A percentile compares a stretch with the other conserved stretches of the same genome.
Evolutionary conservation across 2,329 filamentous ascomycete genomes (phyloP).

Genomic region (Pezizomycotina sp.): DNA sequence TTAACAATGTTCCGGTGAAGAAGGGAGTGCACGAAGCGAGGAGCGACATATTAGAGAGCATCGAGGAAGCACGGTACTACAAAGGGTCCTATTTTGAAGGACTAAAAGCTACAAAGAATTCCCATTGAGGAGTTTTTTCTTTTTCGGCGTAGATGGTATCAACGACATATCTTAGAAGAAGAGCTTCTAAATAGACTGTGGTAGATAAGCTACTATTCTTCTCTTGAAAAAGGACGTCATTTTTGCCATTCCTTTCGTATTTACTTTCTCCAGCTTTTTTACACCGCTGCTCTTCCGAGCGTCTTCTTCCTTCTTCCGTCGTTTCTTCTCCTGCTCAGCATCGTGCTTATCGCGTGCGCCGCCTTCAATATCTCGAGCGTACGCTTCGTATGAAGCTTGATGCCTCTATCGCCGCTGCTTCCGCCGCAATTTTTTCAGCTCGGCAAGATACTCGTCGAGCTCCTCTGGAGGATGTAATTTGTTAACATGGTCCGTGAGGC

Average conservation of each 20-base stretch:
- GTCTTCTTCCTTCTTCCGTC: constrained; percentile 76
- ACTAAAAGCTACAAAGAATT: no score
- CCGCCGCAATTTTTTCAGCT: constrained; percentile 51
- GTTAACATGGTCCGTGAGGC: constrained; percentile 32
- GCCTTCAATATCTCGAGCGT: constrained; percentile 49
- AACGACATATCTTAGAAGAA: no score
- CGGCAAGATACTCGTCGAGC: constrained; percentile 51
- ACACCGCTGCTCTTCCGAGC: constrained; percentile 65
- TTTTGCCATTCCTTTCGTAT: constrained; percentile 90
- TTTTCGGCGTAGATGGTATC: no score
- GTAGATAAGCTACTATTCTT: constrained; percentile 18
- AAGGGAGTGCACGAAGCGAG: constrained; percentile 62
- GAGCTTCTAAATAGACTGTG: no score
- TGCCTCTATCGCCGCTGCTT: constrained; percentile 53
- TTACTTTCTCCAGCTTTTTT: constrained; percentile 70
- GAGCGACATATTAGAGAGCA: constrained; percentile 88
- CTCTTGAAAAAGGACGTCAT: constrained; percentile 88
- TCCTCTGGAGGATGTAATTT: constrained; percentile 49
- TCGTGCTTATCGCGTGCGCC: constrained; percentile 32
- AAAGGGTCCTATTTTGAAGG: no score
- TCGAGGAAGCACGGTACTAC: constrained; percentile 78
- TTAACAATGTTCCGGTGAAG: constrained; percentile 53
- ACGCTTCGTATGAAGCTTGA: constrained; percentile 43
- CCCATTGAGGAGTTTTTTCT: no score
- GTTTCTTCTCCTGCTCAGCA: constrained; percentile 58